Base-by-base conservation (phyloP, 2,329 filamentous ascomycete genomes). In the Coniochaeta prunicola region DNA sequence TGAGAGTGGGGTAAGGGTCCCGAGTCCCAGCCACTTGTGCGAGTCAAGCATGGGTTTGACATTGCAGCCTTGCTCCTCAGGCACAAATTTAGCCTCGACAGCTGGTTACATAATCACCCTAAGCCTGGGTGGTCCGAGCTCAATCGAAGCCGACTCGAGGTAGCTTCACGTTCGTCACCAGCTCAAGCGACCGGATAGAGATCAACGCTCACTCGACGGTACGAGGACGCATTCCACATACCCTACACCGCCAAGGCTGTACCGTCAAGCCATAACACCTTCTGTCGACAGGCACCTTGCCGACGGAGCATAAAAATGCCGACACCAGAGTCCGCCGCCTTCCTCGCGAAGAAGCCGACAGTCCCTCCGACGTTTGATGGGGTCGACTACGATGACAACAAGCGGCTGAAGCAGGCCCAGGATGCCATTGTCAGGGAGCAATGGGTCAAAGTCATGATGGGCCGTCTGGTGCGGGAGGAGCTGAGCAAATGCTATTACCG, bases 391-490 rank as follows among this genome's bases (percentile, higher is more conserved):
- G 87, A 92, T 65, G 89, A 94, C 77, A 91, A 87, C 72, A 85
- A 84, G 71, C 84, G 85, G 66, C 80, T 94, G 71, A 94, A 93
- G 80, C 86, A 86, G 62, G 90, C 90, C 58, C 90, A 93, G 73
- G 90, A 94, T 73, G 83, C 90, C 64, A 83, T 94, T 59, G 84
- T 94, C 67, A 83, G 90, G 63, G 90, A 94, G 77, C 90, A 94
- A 78, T 94, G 91, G 91, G 89, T 94, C 61, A 86, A 85, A 72
- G 87, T 88, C 72, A 94, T 94, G 90, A 94, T 92, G 90, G 89
- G 88, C 59, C 82, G 90, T 62, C 77, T 94, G 63, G 89, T 94
- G 58, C 80, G 89, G 64, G 88, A 93, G 73, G 90, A 94, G 79
- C 79, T 94, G 77, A 82, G 87, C 74, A 93, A 91, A 78, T 94